A percentile compares a stretch with the other conserved stretches of the same genome.
These are phyloP conservation scores for Vitis hybrid DNA, from an alignment of 177 flowering plant species.

Conservation along the genomic window DNA sequence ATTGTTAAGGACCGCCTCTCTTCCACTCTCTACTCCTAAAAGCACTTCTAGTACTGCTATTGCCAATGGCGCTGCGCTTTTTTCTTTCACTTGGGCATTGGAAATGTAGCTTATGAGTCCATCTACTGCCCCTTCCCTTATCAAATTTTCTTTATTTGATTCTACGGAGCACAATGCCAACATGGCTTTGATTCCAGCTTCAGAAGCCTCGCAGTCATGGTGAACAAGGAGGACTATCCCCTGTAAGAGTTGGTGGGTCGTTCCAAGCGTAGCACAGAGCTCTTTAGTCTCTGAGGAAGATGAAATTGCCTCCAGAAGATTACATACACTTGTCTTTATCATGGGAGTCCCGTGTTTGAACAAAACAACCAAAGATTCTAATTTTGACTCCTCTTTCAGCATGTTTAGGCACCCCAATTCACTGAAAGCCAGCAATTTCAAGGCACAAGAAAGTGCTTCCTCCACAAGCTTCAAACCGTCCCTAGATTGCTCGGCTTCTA, in stretches of 20 bases:
- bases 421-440: constrained; percentile 34
- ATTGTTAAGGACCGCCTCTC: constrained; percentile 30
- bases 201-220: constrained; percentile 28
- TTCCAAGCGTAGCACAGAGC: constrained; percentile 33
- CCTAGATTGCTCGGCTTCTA: background rate
- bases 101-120: constrained; percentile 39
- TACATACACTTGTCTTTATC: constrained; percentile 46
- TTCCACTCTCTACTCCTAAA: constrained; percentile 35
- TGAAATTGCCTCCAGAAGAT: constrained; percentile 40
- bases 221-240: constrained; percentile 24
- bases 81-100: constrained; percentile 7
- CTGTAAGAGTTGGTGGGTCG: constrained; percentile 22
- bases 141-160: constrained; percentile 26
- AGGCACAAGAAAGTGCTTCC: constrained; percentile 37
- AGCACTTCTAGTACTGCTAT: constrained; percentile 46
- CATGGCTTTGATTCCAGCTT: constrained; percentile 39
- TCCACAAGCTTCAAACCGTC: constrained; percentile 35
- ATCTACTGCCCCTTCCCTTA: constrained; percentile 35
- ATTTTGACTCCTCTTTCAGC: constrained; percentile 33
- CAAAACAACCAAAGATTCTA: constrained; percentile 29
- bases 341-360: constrained; percentile 36
- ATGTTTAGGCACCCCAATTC: constrained; percentile 32
- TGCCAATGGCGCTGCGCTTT: constrained; percentile 28
- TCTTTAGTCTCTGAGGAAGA: constrained; percentile 33
- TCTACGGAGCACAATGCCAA: constrained; percentile 35